Conservation (phyloP, 371 early-diverging fungal genomes). For the Nematocida parisii region DNA sequence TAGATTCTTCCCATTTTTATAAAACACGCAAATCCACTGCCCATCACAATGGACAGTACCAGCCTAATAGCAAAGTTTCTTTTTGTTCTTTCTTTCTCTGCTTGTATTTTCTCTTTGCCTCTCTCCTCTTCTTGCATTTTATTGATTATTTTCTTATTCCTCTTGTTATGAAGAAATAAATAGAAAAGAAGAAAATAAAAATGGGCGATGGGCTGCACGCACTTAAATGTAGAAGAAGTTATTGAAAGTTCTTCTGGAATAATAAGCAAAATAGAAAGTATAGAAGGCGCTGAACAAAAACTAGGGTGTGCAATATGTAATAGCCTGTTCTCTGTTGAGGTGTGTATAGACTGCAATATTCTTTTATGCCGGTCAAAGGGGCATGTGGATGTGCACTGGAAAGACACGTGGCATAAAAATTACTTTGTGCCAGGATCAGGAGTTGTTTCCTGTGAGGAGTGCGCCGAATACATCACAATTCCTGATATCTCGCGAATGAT, state of each 20-base stretch:
- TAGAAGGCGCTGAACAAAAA: not conserved
- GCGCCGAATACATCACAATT: conserved; percentile 26
- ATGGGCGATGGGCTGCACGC: conserved; percentile 34
- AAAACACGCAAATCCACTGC: conserved; percentile 20
- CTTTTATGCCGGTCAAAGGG: conserved; percentile 6
- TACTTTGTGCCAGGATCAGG: not conserved
- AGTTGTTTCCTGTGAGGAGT: conserved; percentile 42
- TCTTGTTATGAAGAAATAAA: not conserved
- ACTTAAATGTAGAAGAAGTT: conserved; percentile 32
- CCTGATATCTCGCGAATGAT: conserved; percentile 5
- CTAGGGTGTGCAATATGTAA: conserved; percentile 17
- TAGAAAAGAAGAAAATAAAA: conserved; percentile 1
- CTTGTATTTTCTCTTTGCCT: not conserved
- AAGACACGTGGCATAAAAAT: conserved; percentile 32
- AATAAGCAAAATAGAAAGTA: conserved; percentile 7
- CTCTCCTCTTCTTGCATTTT: conserved; percentile 8
- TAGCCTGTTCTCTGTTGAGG: not conserved
- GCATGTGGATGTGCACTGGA: conserved; percentile 39
- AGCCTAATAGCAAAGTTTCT: conserved; percentile 36
- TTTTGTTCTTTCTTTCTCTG: not conserved
- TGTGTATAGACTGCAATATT: conserved; percentile 35
- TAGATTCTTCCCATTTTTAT: conserved; percentile 12
- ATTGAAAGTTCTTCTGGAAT: conserved; percentile 41
- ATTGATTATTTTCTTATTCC: not conserved
- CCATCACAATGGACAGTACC: conserved; percentile 37